Conservation (phyloP, 2,329 filamentous ascomycete species). For the Beauveria sp. region DNA sequence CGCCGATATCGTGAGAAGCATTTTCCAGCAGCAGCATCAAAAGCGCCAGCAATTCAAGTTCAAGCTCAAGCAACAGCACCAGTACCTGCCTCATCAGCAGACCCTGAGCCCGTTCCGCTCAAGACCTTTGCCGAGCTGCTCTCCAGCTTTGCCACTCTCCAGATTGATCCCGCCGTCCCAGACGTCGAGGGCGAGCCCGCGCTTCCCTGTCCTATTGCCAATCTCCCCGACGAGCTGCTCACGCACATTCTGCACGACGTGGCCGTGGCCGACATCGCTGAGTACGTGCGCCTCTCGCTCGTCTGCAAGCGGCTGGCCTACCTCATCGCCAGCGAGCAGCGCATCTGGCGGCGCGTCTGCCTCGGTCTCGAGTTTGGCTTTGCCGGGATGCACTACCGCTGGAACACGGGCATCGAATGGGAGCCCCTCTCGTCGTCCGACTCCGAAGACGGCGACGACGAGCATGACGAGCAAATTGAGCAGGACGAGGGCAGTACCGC, state of each 20-base stretch:
- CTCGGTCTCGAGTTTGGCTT: constrained; percentile 69
- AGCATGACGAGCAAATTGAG: constrained; percentile 15
- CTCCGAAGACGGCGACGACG: constrained; percentile 16
- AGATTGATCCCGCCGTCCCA: constrained; percentile 60
- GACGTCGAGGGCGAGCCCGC: constrained; percentile 62
- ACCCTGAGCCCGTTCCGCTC: constrained; percentile 27
- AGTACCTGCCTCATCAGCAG: constrained; percentile 29
- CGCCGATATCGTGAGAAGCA: constrained; percentile 85
- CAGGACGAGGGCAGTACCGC: constrained; percentile 20
- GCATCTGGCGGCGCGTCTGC: constrained; percentile 75
- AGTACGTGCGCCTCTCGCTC: constrained; percentile 65
- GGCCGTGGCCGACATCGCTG: constrained; percentile 65
- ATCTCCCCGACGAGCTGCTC: constrained; percentile 76
- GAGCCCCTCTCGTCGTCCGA: constrained; percentile 30
- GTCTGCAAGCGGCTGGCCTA: constrained; percentile 87
- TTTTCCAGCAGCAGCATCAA: constrained; percentile 55
- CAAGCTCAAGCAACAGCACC: constrained; percentile 16
- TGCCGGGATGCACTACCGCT: constrained; percentile 74
- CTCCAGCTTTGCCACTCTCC: constrained; percentile 61
- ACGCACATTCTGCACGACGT: constrained; percentile 68
- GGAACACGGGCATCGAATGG: constrained; percentile 54
- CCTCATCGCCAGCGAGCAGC: constrained; percentile 74
- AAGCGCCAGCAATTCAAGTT: constrained; percentile 24
- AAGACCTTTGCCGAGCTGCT: constrained; percentile 62
- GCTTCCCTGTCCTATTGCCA: constrained; percentile 73